These are phyloP conservation scores for Petunia axillaris DNA, from an alignment of 257 asterid species.

Conservation along the genomic window DNA sequence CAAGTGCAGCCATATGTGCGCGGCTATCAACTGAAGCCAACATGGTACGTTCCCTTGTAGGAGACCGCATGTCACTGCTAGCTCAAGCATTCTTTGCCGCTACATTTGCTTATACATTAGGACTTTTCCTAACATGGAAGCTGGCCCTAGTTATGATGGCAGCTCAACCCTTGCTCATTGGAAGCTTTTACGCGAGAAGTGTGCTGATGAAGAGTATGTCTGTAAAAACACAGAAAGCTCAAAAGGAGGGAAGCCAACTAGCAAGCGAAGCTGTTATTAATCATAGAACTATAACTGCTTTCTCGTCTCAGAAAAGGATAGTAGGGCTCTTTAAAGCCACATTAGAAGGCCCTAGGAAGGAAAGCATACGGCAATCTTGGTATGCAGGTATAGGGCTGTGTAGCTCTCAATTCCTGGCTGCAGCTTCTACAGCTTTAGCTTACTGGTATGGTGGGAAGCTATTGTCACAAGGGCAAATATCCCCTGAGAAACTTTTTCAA, in stretches of 20 bases:
- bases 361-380: slow-evolving; percentile 71
- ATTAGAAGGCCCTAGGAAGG: slow-evolving; percentile 56
- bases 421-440: slow-evolving; percentile 79
- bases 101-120: slow-evolving; percentile 54
- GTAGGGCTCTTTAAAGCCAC: slow-evolving; percentile 51
- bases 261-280: slow-evolving; percentile 73
- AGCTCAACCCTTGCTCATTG: slow-evolving; percentile 63
- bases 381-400: slow-evolving; percentile 68
- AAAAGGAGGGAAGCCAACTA: slow-evolving; percentile 66
- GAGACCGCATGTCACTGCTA: slow-evolving; percentile 61
- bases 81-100: slow-evolving; percentile 61
- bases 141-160: slow-evolving; percentile 73
- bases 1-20: slow-evolving; percentile 62
- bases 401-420: slow-evolving; percentile 78
- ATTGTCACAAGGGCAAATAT: slow-evolving; percentile 42
- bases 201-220: slow-evolving; percentile 65
- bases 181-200: slow-evolving; percentile 65
- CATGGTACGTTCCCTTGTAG: slow-evolving; percentile 64
- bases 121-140: slow-evolving; percentile 59
- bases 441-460: slow-evolving; percentile 86
- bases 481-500: slow-evolving; percentile 71
- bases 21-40: slow-evolving; percentile 60
- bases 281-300: slow-evolving; percentile 71
- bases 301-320: slow-evolving; percentile 61
- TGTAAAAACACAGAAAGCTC: slow-evolving; percentile 55